These are phyloP conservation scores for Trichoderma sp. DNA, from an alignment of 2,329 filamentous ascomycete genomes.

Conservation along the genomic window DNA sequence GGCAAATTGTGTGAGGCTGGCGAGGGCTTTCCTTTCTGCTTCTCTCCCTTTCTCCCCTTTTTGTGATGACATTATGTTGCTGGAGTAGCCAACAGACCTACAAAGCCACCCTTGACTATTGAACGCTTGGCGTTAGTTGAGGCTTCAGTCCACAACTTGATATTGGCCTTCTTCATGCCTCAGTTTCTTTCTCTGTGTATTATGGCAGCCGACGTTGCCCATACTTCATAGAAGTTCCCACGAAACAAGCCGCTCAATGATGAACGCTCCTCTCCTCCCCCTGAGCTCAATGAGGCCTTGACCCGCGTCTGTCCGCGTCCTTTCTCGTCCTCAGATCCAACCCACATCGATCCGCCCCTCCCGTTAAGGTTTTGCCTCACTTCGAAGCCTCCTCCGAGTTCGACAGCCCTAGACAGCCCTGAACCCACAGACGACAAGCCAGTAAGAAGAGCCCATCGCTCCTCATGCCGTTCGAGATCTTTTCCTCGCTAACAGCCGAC, in stretches of 20 bases:
- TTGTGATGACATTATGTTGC: neutral
- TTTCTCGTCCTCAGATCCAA: neutral
- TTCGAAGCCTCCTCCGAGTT: neutral
- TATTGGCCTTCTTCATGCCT: neutral
- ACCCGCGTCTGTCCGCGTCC: neutral
- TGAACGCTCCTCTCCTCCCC: neutral
- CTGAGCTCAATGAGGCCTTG: neutral
- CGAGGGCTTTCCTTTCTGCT: too few species aligned
- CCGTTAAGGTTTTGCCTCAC: slow-evolving; percentile 1
- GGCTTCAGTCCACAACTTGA: neutral
- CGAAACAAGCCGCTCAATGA: neutral
- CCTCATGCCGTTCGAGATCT: too few species aligned
- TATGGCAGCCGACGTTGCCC: too few species aligned
- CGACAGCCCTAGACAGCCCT: neutral
- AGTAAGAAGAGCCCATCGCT: neutral
- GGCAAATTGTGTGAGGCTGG: neutral
- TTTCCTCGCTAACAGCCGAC: too few species aligned
- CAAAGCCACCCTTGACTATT: neutral
- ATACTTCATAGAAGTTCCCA: neutral
- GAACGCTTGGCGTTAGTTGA: neutral
- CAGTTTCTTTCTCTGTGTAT: too few species aligned
- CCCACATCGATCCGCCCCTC: too few species aligned
- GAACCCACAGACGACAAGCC: neutral
- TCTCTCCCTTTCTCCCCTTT: neutral
- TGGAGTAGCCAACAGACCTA: neutral